Evolutionary conservation across 345 rosid species (phyloP).

Genomic region (Boechera stricta): DNA sequence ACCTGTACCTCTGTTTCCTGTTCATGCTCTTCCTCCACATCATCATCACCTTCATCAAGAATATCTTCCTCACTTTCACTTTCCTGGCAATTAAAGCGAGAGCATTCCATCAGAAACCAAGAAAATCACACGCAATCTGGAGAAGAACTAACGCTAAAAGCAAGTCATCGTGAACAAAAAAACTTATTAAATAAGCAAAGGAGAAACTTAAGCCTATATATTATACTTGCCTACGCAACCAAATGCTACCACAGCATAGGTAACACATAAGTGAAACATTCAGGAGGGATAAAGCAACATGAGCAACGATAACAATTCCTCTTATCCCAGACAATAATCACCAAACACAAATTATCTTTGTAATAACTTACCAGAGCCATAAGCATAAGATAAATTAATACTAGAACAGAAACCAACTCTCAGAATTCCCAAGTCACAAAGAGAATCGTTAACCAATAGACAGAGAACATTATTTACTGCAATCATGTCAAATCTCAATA

Average conservation of each 20-base stretch:
- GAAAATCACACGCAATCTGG: neutral
- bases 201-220: neutral
- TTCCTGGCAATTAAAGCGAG: slow-evolving; percentile 57
- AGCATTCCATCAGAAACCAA: slow-evolving; percentile 14
- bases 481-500: neutral
- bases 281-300: neutral
- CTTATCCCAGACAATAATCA: neutral
- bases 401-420: slow-evolving; percentile 3
- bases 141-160: neutral
- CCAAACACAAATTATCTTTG: neutral
- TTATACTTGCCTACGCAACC: neutral
- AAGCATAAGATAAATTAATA: neutral
- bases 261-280: neutral
- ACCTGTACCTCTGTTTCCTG: slow-evolving; percentile 60
- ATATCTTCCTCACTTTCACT: slow-evolving; percentile 87
- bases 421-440: neutral
- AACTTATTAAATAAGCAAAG: neutral
- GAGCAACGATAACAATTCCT: neutral
- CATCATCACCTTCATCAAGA: slow-evolving; percentile 82
- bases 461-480: neutral
- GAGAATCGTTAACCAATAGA: neutral
- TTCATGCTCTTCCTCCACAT: slow-evolving; percentile 74
- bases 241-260: neutral
- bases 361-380: neutral
- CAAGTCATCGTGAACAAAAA: neutral